These are phyloP conservation scores for Cutaneotrichosporon dermatis DNA, from an alignment of 1,284 basidiomycete genomes.

Conservation along the genomic window DNA sequence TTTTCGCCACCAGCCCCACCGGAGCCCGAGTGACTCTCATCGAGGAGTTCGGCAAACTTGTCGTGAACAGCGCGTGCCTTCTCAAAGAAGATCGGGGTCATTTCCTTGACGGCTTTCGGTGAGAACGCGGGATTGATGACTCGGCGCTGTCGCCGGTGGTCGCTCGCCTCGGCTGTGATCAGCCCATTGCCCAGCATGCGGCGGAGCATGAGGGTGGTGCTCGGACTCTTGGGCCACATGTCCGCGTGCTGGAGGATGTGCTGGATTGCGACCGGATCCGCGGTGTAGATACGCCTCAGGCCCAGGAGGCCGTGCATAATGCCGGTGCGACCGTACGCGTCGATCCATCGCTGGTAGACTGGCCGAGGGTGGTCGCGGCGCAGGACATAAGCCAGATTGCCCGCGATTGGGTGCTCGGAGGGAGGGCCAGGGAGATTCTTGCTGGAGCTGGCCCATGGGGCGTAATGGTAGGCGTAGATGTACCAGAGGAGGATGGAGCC, in stretches of 20 bases:
- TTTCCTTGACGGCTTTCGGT: constrained; percentile 33
- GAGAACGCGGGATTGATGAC: constrained; percentile 50
- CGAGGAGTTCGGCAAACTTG: constrained; percentile 59
- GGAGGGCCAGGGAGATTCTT: constrained; percentile 3
- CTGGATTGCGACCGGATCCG: constrained; percentile 58
- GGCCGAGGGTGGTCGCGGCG: not conserved
- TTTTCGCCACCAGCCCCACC: too few species aligned
- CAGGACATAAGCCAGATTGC: not conserved
- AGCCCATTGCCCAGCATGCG: constrained; percentile 8
- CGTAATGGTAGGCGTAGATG: not conserved
- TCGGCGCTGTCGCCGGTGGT: constrained; percentile 55
- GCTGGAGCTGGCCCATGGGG: not conserved
- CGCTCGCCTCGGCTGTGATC: constrained; percentile 49
- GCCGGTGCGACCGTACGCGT: constrained; percentile 20
- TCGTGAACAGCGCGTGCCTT: constrained; percentile 50
- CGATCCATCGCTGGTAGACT: constrained; percentile 17
- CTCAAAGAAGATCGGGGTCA: constrained; percentile 58
- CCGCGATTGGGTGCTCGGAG: not conserved
- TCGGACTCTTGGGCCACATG: constrained; percentile 63
- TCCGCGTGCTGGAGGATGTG: constrained; percentile 61
- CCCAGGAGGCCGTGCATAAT: not conserved
- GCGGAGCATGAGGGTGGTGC: constrained; percentile 52
- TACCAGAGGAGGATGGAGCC: not conserved
- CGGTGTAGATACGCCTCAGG: constrained; percentile 49
- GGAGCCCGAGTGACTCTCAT: constrained; percentile 44